Evolutionary conservation across 805 yeast genomes (phyloP), one percentile per base, ranked within the genome.

Genomic region (Candida maesae): DNA sequence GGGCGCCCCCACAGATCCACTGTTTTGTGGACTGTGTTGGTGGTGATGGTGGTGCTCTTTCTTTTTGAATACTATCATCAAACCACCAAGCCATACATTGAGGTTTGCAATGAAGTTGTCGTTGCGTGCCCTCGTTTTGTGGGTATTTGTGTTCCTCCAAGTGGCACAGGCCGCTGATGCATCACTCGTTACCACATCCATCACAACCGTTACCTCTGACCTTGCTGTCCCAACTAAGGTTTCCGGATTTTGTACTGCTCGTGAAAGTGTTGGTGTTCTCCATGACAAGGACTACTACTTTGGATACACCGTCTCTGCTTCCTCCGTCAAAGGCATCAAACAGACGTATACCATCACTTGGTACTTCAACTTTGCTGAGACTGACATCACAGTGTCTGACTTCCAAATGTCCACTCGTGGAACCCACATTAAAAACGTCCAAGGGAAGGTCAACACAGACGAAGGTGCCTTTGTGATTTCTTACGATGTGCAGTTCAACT

Each of bases 361-460:
- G 54, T 43, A 35, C 39, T 47, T 50, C 29, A 16, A 39, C 23
- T 50, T 50, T 34, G 27, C 31, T 8, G 42, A 45, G 16, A n/a
- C n/a, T n/a, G 30, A 38, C 2, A 10, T 42, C 7, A 33, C 41
- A 36, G 53, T 51, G 12, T 17, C 39, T 19, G 44, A 30, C 8
- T 51, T 51, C 36, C 23, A 34, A 13, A 42, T 35, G 14, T 35
- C 34, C 23, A n/a, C 20, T 10, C 14, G 34, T 7, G 55, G 50
- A 13, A 4, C 25, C 5, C 27, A 37, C 10, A 27, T 51, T 12
- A 6, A 27, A 7, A 28, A 39, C 31, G 13, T 45, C 7, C 14
- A 19, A 6, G 55, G 49, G 33, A 32, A 9, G 6, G 53, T 45
- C 9, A 51, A 51, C 41, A 35, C 49, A 17, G 46, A 47, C 19